Conservation (phyloP, 352 stramenopile genomes). For the Pythium rishiriense region DNA sequence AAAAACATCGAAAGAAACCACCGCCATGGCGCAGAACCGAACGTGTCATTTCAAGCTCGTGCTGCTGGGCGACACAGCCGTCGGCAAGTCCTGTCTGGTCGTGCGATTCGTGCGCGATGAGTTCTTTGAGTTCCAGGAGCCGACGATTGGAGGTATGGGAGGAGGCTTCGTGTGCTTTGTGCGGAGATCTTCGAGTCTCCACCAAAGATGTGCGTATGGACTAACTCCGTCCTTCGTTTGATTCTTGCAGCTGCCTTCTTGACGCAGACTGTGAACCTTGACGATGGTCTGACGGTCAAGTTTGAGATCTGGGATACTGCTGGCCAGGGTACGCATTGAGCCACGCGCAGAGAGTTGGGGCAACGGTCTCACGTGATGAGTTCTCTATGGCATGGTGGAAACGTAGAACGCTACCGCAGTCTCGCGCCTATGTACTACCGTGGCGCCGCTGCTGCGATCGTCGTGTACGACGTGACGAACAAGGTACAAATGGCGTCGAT, state of each 20-base stretch:
- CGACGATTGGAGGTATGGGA: slow-evolving; percentile 91
- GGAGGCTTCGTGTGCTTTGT: not conserved
- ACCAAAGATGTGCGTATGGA: not conserved
- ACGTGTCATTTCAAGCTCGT: slow-evolving; percentile 99
- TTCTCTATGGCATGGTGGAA: slow-evolving; percentile 15
- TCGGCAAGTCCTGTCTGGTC: slow-evolving; percentile 99
- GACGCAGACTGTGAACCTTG: slow-evolving; percentile 97
- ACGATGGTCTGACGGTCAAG: slow-evolving; percentile 98
- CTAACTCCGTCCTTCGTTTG: slow-evolving; percentile 5
- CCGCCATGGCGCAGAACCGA: slow-evolving; percentile 79
- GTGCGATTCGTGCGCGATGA: slow-evolving; percentile 99
- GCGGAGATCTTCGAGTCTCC: not conserved
- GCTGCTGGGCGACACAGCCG: slow-evolving; percentile 98
- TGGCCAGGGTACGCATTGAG: slow-evolving; percentile 78
- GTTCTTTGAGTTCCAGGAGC: slow-evolving; percentile 99
- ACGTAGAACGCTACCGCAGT: slow-evolving; percentile 93
- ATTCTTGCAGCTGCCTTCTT: slow-evolving; percentile 91
- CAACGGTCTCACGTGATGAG: not conserved
- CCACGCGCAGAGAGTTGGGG: not conserved
- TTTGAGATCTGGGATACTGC: slow-evolving; percentile 99
- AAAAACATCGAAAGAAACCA: slow-evolving; percentile 21
- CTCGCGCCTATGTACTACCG: slow-evolving; percentile 98
- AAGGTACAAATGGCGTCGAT: slow-evolving; percentile 61
- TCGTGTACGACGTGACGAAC: slow-evolving; percentile 98
- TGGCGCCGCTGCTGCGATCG: slow-evolving; percentile 93